phyloP scores from a whole-genome alignment of 2,329 filamentous ascomycete genomes.

The Calonectria pteridis region DNA sequence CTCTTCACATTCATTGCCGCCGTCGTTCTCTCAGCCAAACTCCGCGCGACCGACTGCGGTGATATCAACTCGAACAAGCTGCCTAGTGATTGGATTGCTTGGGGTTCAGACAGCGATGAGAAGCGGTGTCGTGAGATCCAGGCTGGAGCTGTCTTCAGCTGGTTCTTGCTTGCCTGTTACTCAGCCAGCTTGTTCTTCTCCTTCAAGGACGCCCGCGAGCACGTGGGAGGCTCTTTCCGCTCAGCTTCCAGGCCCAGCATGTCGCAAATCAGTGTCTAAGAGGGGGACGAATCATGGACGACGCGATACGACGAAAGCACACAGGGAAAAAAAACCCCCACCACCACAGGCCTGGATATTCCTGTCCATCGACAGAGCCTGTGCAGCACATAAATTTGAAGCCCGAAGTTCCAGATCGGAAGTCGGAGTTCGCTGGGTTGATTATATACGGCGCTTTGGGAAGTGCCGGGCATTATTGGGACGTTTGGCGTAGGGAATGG shows the following conservation, averaged over 20 bases:
- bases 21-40: constrained; percentile 77
- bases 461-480: constrained; percentile 8
- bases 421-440: constrained; percentile 12
- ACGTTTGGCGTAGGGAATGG: constrained; percentile 25
- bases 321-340: neutral
- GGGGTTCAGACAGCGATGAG: constrained; percentile 68
- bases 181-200: constrained; percentile 68
- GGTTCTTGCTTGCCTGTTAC: constrained; percentile 79
- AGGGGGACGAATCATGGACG: neutral
- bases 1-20: constrained; percentile 79
- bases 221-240: constrained; percentile 57
- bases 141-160: constrained; percentile 80
- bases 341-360: neutral
- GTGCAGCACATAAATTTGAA: constrained; percentile 8
- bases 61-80: constrained; percentile 55
- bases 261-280: constrained; percentile 67
- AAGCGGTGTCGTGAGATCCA: constrained; percentile 82
- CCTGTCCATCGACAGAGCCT: neutral
- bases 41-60: constrained; percentile 77
- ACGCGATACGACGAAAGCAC: neutral
- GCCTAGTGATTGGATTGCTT: constrained; percentile 68
- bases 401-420: neutral
- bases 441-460: constrained; percentile 9
- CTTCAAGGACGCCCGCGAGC: constrained; percentile 64
- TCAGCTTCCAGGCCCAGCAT: constrained; percentile 61